Conservation (phyloP, 164 flowering plant genomes). For the Vitis riparia region DNA sequence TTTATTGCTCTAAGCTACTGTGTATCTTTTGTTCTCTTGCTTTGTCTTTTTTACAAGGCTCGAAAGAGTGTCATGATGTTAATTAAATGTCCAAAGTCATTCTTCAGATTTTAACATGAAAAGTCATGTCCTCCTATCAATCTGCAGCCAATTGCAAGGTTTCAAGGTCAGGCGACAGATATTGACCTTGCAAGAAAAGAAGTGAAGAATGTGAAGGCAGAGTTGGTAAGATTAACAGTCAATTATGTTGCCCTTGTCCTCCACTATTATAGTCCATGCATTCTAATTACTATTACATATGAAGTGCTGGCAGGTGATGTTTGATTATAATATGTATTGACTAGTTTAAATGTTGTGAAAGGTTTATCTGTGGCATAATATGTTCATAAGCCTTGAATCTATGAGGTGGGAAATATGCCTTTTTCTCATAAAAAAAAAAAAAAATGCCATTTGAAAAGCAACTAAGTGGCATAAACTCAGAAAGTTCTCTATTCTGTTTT, state of each 20-base stretch:
- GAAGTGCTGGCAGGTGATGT: background rate
- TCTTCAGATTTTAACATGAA: conserved; percentile 2
- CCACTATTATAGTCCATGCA: background rate
- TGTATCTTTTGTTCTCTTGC: background rate
- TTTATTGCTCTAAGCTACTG: background rate
- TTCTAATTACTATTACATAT: background rate
- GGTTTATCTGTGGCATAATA: background rate
- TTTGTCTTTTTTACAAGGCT: background rate
- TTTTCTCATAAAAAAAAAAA: background rate
- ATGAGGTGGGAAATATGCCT: background rate
- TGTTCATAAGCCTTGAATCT: background rate
- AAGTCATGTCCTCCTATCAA: conserved; percentile 3
- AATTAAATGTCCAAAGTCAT: background rate
- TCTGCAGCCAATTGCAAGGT: conserved; percentile 81
- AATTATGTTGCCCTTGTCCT: background rate
- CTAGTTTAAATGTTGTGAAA: too few species aligned
- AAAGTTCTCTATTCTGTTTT: background rate
- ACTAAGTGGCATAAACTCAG: background rate
- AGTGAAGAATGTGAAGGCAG: conserved; percentile 66
- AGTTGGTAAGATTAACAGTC: conserved; percentile 53
- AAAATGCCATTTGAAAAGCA: background rate
- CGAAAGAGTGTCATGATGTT: background rate
- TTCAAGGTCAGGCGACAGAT: conserved; percentile 94
- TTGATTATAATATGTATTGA: background rate
- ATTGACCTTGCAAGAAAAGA: conserved; percentile 76